These are phyloP conservation scores for Diplosphaera chodatii DNA, from an alignment of 139 green algal species.

Conservation along the genomic window DNA sequence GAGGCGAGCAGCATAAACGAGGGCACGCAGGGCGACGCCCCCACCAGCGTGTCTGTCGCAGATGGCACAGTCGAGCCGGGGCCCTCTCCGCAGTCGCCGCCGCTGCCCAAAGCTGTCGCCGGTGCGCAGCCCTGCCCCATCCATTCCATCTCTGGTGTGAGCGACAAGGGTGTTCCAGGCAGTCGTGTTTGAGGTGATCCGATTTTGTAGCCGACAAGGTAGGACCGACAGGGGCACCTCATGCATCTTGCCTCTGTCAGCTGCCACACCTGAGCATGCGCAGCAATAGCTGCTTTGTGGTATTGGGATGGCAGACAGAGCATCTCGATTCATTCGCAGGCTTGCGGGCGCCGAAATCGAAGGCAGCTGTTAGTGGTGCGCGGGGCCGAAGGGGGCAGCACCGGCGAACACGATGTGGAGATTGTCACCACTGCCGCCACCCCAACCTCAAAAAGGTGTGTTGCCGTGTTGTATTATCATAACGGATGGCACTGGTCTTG, in stretches of 20 bases:
- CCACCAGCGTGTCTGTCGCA: neutral
- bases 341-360: neutral
- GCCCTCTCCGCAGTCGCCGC: neutral
- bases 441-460: conserved; percentile 43
- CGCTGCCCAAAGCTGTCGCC: conserved; percentile 6
- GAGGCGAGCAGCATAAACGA: conserved; percentile 4
- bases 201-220: too few species aligned
- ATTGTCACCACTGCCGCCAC: conserved; percentile 48
- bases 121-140: neutral
- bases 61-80: neutral
- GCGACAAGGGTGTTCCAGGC: too few species aligned
- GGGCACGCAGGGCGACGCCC: neutral
- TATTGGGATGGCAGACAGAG: too few species aligned
- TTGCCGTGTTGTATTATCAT: too few species aligned
- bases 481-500: too few species aligned
- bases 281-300: too few species aligned
- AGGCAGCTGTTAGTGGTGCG: neutral
- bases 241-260: too few species aligned
- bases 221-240: too few species aligned
- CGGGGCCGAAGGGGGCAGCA: conserved; percentile 1
- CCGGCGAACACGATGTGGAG: conserved; percentile 23
- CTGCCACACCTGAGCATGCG: too few species aligned
- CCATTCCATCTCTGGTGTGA: too few species aligned
- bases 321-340: neutral
- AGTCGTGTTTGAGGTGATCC: too few species aligned